Evolutionary conservation across 1,284 basidiomycete species (phyloP).

Genomic region (Hymenochaete sp.): DNA sequence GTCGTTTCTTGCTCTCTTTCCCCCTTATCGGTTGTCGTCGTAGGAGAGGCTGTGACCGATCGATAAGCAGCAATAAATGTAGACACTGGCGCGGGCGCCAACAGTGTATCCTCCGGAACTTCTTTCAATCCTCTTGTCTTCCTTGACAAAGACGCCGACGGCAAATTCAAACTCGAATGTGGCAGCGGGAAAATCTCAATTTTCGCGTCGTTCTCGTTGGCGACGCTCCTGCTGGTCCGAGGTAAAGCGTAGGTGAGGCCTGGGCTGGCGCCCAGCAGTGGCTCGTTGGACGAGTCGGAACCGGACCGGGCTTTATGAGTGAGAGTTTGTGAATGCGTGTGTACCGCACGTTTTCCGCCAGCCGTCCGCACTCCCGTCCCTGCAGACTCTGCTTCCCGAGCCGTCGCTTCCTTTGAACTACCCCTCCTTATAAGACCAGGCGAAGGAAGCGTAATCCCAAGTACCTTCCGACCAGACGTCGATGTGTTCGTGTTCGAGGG

Average conservation of each 20-base stretch:
- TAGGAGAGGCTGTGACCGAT: too few relatives aligned
- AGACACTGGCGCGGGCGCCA: slow-evolving; percentile 1
- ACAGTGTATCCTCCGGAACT: neutral
- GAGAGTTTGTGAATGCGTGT: neutral
- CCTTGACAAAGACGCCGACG: too few relatives aligned
- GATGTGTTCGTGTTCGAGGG: slow-evolving; percentile 24
- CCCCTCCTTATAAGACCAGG: slow-evolving; percentile 3
- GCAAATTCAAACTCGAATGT: neutral
- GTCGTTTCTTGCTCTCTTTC: too few relatives aligned
- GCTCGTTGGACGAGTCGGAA: slow-evolving; percentile 16
- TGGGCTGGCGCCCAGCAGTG: slow-evolving; percentile 9
- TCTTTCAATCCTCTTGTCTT: too few relatives aligned
- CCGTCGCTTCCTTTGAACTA: neutral
- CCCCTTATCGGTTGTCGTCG: too few relatives aligned
- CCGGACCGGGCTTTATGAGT: slow-evolving; percentile 11
- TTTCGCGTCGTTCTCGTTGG: neutral
- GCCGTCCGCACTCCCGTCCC: neutral
- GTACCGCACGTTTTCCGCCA: neutral
- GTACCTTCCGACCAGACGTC: slow-evolving; percentile 9
- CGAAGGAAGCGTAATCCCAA: slow-evolving; percentile 11
- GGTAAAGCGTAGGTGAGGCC: slow-evolving; percentile 4
- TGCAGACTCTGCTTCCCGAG: neutral
- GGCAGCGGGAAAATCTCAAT: neutral
- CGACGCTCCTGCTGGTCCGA: neutral
- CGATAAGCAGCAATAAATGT: too few relatives aligned